A percentile compares a stretch with the other conserved stretches of the same genome.
These are phyloP conservation scores for Entrophospora sp. DNA, from an alignment of 192 early-diverging fungal genomes.

Conservation along the genomic window DNA sequence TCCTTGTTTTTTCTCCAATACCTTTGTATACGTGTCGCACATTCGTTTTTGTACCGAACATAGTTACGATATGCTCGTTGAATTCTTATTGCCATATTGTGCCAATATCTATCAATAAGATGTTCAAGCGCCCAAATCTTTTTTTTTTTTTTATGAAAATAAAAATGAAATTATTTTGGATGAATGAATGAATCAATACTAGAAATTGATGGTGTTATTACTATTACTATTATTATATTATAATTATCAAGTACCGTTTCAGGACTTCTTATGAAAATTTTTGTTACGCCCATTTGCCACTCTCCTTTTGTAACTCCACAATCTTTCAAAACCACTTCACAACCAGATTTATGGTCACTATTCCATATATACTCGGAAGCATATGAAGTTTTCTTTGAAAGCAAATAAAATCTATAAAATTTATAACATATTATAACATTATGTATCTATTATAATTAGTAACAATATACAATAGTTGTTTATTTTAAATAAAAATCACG, in stretches of 20 bases:
- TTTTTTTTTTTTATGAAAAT: too few relatives aligned
- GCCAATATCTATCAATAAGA: slow-evolving; percentile 91
- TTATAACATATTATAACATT: too few relatives aligned
- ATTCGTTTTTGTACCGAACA: slow-evolving; percentile 54
- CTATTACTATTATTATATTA: too few relatives aligned
- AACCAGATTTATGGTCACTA: slow-evolving; percentile 63
- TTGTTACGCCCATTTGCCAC: slow-evolving; percentile 94
- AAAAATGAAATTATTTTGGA: background rate
- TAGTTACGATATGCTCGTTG: slow-evolving; percentile 83
- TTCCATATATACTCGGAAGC: slow-evolving; percentile 78
- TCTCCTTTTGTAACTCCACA: slow-evolving; percentile 75
- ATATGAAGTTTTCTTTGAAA: slow-evolving; percentile 69
- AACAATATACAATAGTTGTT: too few relatives aligned
- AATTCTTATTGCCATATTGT: slow-evolving; percentile 88
- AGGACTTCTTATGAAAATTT: slow-evolving; percentile 93
- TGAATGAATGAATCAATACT: too few relatives aligned
- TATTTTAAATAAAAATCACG: too few relatives aligned
- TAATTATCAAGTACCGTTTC: too few relatives aligned
- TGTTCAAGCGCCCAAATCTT: slow-evolving; percentile 82
- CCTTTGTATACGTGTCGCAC: slow-evolving; percentile 65
- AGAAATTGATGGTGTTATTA: too few relatives aligned
- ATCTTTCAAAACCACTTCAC: slow-evolving; percentile 74
- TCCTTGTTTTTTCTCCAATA: slow-evolving; percentile 72
- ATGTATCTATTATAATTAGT: too few relatives aligned
- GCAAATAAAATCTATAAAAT: slow-evolving; percentile 67